These are phyloP conservation scores for Paraphoma sp. DNA, from an alignment of 2,329 filamentous ascomycete genomes.

Conservation along the genomic window DNA sequence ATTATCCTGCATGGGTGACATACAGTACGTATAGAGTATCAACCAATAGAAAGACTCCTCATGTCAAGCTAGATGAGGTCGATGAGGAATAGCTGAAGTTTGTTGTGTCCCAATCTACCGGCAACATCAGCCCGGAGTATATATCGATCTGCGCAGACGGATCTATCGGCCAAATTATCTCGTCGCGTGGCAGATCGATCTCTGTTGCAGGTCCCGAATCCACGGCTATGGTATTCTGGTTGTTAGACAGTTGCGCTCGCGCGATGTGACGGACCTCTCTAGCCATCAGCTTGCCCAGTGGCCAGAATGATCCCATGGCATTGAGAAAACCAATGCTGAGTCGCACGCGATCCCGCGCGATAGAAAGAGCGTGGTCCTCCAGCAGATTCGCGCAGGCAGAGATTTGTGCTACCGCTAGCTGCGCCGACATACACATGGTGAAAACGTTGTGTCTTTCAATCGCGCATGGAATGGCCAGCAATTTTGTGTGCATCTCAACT, in stretches of 20 bases:
- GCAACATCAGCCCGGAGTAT: slow-evolving; percentile 37
- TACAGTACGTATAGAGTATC: too few species aligned
- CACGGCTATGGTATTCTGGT: slow-evolving; percentile 12
- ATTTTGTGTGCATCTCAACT: slow-evolving; percentile 75
- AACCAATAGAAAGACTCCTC: background rate
- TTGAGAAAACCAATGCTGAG: slow-evolving; percentile 79
- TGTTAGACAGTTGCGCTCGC: slow-evolving; percentile 64
- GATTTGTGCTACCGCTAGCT: slow-evolving; percentile 47
- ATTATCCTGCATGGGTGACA: too few species aligned
- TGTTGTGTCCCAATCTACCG: slow-evolving; percentile 26
- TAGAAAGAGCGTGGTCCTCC: slow-evolving; percentile 64
- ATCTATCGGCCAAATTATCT: slow-evolving; percentile 37
- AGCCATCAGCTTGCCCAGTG: slow-evolving; percentile 71
- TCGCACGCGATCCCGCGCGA: slow-evolving; percentile 74
- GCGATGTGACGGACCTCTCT: slow-evolving; percentile 77
- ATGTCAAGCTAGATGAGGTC: slow-evolving; percentile 13
- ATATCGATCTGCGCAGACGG: slow-evolving; percentile 41
- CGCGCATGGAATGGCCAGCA: slow-evolving; percentile 75
- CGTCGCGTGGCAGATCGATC: slow-evolving; percentile 38
- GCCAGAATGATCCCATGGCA: slow-evolving; percentile 71
- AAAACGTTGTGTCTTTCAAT: slow-evolving; percentile 70
- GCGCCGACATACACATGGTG: slow-evolving; percentile 36
- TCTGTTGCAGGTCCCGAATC: slow-evolving; percentile 19
- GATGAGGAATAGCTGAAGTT: slow-evolving; percentile 18
- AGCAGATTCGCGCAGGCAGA: slow-evolving; percentile 67